Percentiles rank a stretch among this genome's conserved stretches.
Conservation (phyloP, 1,139 yeast genomes). For the Zhuliangozyma blackwelliae region DNA sequence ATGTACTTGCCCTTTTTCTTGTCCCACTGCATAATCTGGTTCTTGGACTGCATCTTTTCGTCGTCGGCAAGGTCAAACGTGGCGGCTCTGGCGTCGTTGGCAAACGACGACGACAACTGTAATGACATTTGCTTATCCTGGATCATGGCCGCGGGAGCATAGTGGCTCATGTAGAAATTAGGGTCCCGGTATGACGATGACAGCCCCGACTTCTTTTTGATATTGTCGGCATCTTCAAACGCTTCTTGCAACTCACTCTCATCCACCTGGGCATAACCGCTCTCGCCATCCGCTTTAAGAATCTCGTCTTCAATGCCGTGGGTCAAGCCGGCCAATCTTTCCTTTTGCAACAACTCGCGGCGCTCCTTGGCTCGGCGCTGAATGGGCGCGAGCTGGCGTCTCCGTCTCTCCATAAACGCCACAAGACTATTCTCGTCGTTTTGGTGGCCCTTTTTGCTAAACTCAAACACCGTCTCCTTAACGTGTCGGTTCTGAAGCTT, state of each 20-base stretch:
- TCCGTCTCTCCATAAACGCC: slow-evolving; percentile 78
- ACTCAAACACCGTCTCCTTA: slow-evolving; percentile 93
- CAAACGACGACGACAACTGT: slow-evolving; percentile 58
- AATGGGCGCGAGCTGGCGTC: slow-evolving; percentile 84
- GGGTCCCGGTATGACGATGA: slow-evolving; percentile 66
- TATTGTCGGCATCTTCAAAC: slow-evolving; percentile 62
- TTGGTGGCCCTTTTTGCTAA: slow-evolving; percentile 47
- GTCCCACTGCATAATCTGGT: slow-evolving; percentile 88
- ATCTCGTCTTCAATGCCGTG: slow-evolving; percentile 74
- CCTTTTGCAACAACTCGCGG: slow-evolving; percentile 65
- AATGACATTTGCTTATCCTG: slow-evolving; percentile 78
- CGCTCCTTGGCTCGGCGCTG: slow-evolving; percentile 75
- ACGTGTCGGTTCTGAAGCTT: slow-evolving; percentile 62
- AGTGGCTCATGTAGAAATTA: slow-evolving; percentile 82
- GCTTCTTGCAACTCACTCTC: slow-evolving; percentile 50
- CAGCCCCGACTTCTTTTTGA: slow-evolving; percentile 16
- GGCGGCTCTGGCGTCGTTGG: slow-evolving; percentile 78
- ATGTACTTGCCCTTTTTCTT: slow-evolving; percentile 88
- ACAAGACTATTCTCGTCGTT: slow-evolving; percentile 63
- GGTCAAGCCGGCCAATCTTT: slow-evolving; percentile 69
- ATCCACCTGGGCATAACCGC: slow-evolving; percentile 37
- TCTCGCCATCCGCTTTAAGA: slow-evolving; percentile 48
- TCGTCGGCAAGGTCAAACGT: slow-evolving; percentile 82
- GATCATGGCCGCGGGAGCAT: slow-evolving; percentile 74
- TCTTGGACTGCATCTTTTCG: slow-evolving; percentile 61